Evolutionary conservation across 2,329 filamentous ascomycete species (phyloP).

Genomic region (Trichoderma oligosporum): DNA sequence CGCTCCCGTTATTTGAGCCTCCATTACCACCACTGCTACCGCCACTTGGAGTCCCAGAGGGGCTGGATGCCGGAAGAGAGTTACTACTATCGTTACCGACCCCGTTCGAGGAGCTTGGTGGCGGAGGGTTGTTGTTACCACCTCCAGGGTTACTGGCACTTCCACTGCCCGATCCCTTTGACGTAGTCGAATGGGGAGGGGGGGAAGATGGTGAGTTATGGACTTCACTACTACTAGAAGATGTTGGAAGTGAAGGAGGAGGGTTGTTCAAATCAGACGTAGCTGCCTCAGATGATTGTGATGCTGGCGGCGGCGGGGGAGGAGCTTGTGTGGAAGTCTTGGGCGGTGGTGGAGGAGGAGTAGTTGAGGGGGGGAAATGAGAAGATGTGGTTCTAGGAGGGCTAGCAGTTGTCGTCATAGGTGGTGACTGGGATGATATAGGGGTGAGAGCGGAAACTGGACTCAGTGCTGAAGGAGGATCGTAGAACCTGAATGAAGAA

Average conservation of each 20-base stretch:
- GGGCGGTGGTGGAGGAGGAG: not conserved
- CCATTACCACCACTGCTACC: not conserved
- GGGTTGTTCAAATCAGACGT: not conserved
- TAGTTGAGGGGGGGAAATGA: not conserved
- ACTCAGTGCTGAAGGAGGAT: conserved; percentile 14
- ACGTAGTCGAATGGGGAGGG: not conserved
- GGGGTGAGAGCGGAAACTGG: conserved; percentile 10
- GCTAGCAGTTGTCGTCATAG: not conserved
- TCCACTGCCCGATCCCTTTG: not conserved
- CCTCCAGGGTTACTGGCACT: not conserved
- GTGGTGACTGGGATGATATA: not conserved
- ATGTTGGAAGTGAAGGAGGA: not conserved
- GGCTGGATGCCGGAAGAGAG: not conserved
- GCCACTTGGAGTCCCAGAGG: not conserved
- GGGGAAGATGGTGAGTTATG: not conserved
- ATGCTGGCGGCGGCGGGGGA: not conserved
- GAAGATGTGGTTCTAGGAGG: not conserved
- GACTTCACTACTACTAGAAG: not conserved
- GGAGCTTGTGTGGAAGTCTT: not conserved
- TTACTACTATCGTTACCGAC: not conserved
- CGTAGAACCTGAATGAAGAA: conserved; percentile 8
- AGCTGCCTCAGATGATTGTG: too few species aligned
- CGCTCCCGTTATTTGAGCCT: too few species aligned
- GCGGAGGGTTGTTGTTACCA: not conserved
- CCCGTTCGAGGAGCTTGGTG: not conserved